Evolutionary conservation across 306 rosid species (phyloP).

Genomic region (Calophaca sinica): DNA sequence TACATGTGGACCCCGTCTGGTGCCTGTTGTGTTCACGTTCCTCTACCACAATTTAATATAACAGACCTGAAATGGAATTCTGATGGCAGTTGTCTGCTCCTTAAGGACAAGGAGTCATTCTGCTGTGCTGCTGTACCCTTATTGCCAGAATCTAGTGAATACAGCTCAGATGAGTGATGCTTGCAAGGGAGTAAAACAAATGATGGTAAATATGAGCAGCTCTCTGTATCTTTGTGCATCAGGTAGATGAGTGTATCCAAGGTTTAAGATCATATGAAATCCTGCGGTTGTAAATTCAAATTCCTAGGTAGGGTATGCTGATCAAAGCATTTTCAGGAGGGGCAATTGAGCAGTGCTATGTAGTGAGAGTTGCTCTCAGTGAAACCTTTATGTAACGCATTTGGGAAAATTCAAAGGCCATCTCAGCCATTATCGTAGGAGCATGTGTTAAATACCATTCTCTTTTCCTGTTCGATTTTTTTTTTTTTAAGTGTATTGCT

Average conservation of each 20-base stretch:
- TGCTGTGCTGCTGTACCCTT: slow-evolving; percentile 84
- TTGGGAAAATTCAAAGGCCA: slow-evolving; percentile 42
- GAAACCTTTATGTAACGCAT: slow-evolving; percentile 16
- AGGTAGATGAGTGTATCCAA: slow-evolving; percentile 18
- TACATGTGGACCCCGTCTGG: slow-evolving; percentile 98
- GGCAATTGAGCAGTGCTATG: slow-evolving; percentile 9
- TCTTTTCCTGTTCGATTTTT: slow-evolving; percentile 30
- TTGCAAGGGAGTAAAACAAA: slow-evolving; percentile 19
- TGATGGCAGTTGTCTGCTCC: slow-evolving; percentile 92
- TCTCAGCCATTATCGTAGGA: slow-evolving; percentile 41
- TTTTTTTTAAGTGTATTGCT: neutral
- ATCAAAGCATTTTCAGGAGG: slow-evolving; percentile 26
- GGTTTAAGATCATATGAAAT: slow-evolving; percentile 32
- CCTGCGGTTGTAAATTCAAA: slow-evolving; percentile 24
- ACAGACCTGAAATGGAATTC: slow-evolving; percentile 93
- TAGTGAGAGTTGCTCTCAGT: slow-evolving; percentile 4
- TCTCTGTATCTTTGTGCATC: slow-evolving; percentile 10
- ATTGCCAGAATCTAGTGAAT: slow-evolving; percentile 81
- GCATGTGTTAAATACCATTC: slow-evolving; percentile 13
- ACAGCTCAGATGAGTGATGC: slow-evolving; percentile 80
- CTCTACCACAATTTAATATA: slow-evolving; percentile 66
- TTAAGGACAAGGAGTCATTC: slow-evolving; percentile 90
- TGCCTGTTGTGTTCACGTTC: slow-evolving; percentile 81
- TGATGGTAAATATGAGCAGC: slow-evolving; percentile 43
- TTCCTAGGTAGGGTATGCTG: slow-evolving; percentile 9